These are phyloP conservation scores for Annulohypoxylon maeteangense DNA, from an alignment of 495 filamentous ascomycete genomes.

Conservation along the genomic window DNA sequence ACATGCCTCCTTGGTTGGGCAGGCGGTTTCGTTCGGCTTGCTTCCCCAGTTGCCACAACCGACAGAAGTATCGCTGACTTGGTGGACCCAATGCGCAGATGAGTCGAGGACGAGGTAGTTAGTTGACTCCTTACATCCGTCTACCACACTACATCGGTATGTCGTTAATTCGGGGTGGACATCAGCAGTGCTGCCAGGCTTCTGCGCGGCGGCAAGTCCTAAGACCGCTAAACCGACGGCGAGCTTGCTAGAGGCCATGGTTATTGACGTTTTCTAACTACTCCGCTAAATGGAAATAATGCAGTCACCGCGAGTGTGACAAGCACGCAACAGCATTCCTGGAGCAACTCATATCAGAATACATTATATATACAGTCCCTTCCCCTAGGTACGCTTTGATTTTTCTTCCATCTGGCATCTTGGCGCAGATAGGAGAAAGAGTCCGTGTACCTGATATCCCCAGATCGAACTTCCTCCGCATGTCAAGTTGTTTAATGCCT, in stretches of 20 bases:
- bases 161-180: slow-evolving; percentile 62
- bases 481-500: slow-evolving; percentile 32
- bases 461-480: slow-evolving; percentile 27
- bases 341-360: slow-evolving; percentile 26
- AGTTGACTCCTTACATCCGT: slow-evolving; percentile 58
- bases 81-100: slow-evolving; percentile 60
- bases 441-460: slow-evolving; percentile 23
- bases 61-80: slow-evolving; percentile 45
- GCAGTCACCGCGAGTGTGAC: slow-evolving; percentile 11
- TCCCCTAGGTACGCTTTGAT: background rate
- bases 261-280: slow-evolving; percentile 16
- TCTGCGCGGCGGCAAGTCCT: slow-evolving; percentile 42
- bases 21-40: slow-evolving; percentile 58
- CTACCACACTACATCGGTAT: slow-evolving; percentile 58
- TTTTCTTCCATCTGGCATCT: background rate
- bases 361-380: background rate
- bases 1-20: slow-evolving; percentile 62
- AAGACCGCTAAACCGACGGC: slow-evolving; percentile 39
- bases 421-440: background rate
- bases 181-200: slow-evolving; percentile 53
- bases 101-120: slow-evolving; percentile 63
- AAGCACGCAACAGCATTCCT: slow-evolving; percentile 35
- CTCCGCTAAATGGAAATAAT: background rate
- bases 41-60: slow-evolving; percentile 55
- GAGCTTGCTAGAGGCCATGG: slow-evolving; percentile 42